Evolutionary conservation across 2,329 filamentous ascomycete species (phyloP).

Genomic region (Botrytis byssoidea): DNA sequence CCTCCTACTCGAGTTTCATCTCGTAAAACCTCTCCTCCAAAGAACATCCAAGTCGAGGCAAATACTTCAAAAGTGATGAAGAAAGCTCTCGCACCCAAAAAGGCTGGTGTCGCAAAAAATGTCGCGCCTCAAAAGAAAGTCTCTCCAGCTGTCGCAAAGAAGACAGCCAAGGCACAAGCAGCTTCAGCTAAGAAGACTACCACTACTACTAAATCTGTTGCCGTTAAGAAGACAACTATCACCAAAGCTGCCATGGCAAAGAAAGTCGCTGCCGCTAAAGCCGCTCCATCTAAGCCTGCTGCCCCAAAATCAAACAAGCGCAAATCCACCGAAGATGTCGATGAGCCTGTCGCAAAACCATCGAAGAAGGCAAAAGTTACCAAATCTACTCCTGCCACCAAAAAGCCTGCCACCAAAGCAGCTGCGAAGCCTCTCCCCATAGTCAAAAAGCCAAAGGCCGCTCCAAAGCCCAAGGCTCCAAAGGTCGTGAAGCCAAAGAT

Average conservation of each 20-base stretch:
- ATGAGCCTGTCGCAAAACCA: slow-evolving; percentile 5
- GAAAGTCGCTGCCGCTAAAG: slow-evolving; percentile 3
- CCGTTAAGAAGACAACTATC: slow-evolving; percentile 15
- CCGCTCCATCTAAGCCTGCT: slow-evolving; percentile 8
- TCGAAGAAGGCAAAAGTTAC: slow-evolving; percentile 10
- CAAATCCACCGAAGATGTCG: slow-evolving; percentile 13
- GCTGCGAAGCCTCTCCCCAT: not conserved
- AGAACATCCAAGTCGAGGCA: not conserved
- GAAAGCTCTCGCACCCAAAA: slow-evolving; percentile 15
- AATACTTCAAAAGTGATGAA: slow-evolving; percentile 8
- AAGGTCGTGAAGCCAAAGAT: slow-evolving; percentile 15
- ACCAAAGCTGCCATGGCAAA: slow-evolving; percentile 12
- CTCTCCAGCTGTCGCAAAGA: slow-evolving; percentile 24
- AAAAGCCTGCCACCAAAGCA: slow-evolving; percentile 5
- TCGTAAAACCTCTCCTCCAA: slow-evolving; percentile 8
- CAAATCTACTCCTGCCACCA: slow-evolving; percentile 6
- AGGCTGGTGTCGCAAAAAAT: slow-evolving; percentile 8
- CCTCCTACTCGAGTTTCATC: slow-evolving; percentile 19
- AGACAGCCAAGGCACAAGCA: slow-evolving; percentile 11
- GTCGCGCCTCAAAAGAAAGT: slow-evolving; percentile 31
- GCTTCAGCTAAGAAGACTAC: slow-evolving; percentile 8
- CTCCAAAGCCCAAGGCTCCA: slow-evolving; percentile 14
- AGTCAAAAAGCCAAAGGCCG: slow-evolving; percentile 4
- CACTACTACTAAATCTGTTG: slow-evolving; percentile 1
- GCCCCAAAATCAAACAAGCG: slow-evolving; percentile 20